These are phyloP conservation scores for Cicer pinnatifidum DNA, from an alignment of 306 rosid species.

Conservation along the genomic window DNA sequence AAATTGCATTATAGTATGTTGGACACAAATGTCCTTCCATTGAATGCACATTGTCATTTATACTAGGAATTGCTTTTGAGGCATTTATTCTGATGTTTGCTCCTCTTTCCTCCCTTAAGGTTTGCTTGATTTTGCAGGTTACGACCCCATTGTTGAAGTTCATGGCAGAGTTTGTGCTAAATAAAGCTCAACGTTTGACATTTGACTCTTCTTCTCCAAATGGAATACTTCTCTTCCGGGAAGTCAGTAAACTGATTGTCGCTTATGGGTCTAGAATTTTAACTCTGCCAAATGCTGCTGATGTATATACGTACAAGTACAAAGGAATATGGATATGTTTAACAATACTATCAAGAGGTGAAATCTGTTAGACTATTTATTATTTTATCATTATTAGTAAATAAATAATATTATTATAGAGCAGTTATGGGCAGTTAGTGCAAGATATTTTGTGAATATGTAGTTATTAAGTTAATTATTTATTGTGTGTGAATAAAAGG, in stretches of 20 bases:
- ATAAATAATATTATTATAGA: too few relatives aligned
- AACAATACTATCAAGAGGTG: conserved; percentile 83
- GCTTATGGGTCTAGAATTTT: conserved; percentile 94
- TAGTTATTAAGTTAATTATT: too few relatives aligned
- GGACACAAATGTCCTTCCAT: background rate
- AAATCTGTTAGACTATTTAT: conserved; percentile 20
- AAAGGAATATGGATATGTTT: conserved; percentile 97
- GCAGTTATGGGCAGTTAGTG: too few relatives aligned
- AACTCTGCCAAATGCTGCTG: conserved; percentile 86
- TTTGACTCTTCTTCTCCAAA: conserved; percentile 99
- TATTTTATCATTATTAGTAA: too few relatives aligned
- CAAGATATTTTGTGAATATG: too few relatives aligned
- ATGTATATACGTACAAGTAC: conserved; percentile 86
- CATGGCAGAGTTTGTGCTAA: conserved; percentile 93
- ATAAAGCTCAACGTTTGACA: conserved; percentile 97
- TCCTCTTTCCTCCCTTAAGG: background rate
- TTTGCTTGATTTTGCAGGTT: conserved; percentile 62
- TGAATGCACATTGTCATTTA: background rate
- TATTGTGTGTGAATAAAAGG: too few relatives aligned
- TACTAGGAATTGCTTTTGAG: conserved; percentile 17
- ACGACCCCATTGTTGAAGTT: conserved; percentile 96
- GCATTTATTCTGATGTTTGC: conserved; percentile 4
- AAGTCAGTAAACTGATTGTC: conserved; percentile 93
- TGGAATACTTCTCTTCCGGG: conserved; percentile 98
- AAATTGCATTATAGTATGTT: conserved; percentile 3